Conservation (phyloP, 202 grass and related monocot genomes). For the Setaria viridis region DNA sequence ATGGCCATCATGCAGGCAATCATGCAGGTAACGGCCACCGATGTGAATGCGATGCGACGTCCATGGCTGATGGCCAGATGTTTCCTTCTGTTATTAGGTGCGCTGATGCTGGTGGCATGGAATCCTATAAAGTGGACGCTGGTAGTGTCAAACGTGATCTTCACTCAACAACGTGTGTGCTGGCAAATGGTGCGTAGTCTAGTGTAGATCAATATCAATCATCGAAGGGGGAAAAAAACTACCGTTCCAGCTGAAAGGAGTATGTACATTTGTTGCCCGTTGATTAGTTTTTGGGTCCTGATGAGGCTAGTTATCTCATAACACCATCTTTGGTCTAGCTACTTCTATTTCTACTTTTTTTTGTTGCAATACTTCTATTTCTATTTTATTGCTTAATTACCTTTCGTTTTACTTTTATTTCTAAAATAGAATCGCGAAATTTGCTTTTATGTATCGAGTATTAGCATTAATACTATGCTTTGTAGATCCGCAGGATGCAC, state of each 20-base stretch:
- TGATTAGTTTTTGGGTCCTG: too few relatives aligned
- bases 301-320: too few relatives aligned
- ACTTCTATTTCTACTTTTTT: too few relatives aligned
- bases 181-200: background rate
- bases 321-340: too few relatives aligned
- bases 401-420: too few relatives aligned
- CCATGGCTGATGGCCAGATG: slow-evolving; percentile 2
- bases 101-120: slow-evolving; percentile 2
- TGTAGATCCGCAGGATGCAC: too few relatives aligned
- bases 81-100: background rate
- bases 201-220: background rate
- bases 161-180: slow-evolving; percentile 6
- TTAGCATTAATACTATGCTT: too few relatives aligned
- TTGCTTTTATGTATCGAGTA: too few relatives aligned
- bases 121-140: slow-evolving; percentile 4
- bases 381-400: too few relatives aligned
- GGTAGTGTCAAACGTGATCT: slow-evolving; percentile 12
- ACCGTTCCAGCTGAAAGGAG: background rate
- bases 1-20: slow-evolving; percentile 19
- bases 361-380: too few relatives aligned
- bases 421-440: too few relatives aligned
- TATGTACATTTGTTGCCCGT: background rate
- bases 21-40: slow-evolving; percentile 37
- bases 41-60: slow-evolving; percentile 36
- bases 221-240: background rate